Evolutionary conservation across 768 basidiomycete species (phyloP), one percentile per base, ranked within the genome.

Genomic region (Trichaptum fuscoviolaceum): DNA sequence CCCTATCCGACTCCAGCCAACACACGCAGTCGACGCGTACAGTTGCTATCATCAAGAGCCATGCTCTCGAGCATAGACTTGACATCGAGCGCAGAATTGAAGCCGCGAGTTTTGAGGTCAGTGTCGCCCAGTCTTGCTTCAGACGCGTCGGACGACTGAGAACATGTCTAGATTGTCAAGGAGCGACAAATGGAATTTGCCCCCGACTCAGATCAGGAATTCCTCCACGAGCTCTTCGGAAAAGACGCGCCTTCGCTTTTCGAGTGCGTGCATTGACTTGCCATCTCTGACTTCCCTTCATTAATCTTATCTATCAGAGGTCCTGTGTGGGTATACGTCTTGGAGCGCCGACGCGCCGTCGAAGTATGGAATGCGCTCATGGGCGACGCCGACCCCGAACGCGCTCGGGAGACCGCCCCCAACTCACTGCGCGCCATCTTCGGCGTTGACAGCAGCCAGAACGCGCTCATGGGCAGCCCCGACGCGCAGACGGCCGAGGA

Each of bases 131-230:
- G 15, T 25, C 65, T 68, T 62, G 35, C 66, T 57, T 9, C n/a
- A 62, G 58, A 64, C 68, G 66, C 57, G 34, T 35, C 18, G 24
- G 58, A 2, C 15, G 6, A 12, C 25, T 64, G 58, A 62, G 17
- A 34, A 30, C 30, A 30, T 36, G 60, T 34, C 2, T 74, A 90
- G 90, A 92, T 94, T 71, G 86, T 92, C 67, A 94, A 94, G 76
- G 93, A 93, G 75, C 80, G 93, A 23, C 92, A 92, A 75, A 92
- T 95, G 89, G 91, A 91, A 69, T 93, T 95, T 71, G 92, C 93
- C 72, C 84, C 86, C 18, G 92, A 93, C 71, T 85, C 88, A 15
- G 92, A 94, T 70, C 90, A 90, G 26, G 92, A 92, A 35, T 85
- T 87, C 0, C 81, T 93, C 64, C 88, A 85, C 64, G 91, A 93